Conservation (phyloP, 208 protist genomes). For the Trypanosoma platydactyli region DNA sequence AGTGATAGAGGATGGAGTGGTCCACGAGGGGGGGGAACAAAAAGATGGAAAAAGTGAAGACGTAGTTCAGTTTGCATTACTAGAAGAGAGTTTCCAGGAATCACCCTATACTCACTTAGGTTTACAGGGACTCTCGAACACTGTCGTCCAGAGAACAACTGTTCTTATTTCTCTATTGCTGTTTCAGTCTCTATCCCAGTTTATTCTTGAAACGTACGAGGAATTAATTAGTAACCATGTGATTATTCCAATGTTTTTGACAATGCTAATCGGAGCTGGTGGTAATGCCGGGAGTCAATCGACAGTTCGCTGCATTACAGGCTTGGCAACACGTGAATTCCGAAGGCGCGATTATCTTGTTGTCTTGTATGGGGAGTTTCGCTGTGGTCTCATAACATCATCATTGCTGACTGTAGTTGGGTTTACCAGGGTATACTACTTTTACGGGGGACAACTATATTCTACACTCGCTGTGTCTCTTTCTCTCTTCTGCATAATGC, state of each 20-base stretch:
- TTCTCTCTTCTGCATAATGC: slow-evolving; percentile 39
- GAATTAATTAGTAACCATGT: slow-evolving; percentile 39
- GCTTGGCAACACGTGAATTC: slow-evolving; percentile 34
- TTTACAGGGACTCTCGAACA: slow-evolving; percentile 15
- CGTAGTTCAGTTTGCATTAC: neutral
- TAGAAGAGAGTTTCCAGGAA: slow-evolving; percentile 1
- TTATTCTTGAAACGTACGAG: slow-evolving; percentile 46
- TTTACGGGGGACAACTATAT: slow-evolving; percentile 29
- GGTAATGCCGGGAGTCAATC: slow-evolving; percentile 63
- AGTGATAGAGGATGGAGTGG: neutral
- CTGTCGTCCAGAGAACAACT: slow-evolving; percentile 30
- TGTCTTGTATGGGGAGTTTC: slow-evolving; percentile 26
- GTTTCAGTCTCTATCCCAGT: slow-evolving; percentile 40
- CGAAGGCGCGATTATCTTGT: slow-evolving; percentile 13
- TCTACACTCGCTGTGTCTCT: slow-evolving; percentile 36
- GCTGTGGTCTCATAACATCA: slow-evolving; percentile 30
- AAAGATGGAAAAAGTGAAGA: slow-evolving; percentile 10
- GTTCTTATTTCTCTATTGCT: slow-evolving; percentile 35
- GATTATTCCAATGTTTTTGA: slow-evolving; percentile 61
- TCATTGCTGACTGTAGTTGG: slow-evolving; percentile 30
- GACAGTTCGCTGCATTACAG: slow-evolving; percentile 33
- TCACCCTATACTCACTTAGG: slow-evolving; percentile 7
- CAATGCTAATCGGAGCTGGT: slow-evolving; percentile 66
- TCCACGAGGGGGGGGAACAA: neutral
- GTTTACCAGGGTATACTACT: slow-evolving; percentile 40